Conservation (phyloP, 257 asterid genomes). For the Mitragyna speciosa region DNA sequence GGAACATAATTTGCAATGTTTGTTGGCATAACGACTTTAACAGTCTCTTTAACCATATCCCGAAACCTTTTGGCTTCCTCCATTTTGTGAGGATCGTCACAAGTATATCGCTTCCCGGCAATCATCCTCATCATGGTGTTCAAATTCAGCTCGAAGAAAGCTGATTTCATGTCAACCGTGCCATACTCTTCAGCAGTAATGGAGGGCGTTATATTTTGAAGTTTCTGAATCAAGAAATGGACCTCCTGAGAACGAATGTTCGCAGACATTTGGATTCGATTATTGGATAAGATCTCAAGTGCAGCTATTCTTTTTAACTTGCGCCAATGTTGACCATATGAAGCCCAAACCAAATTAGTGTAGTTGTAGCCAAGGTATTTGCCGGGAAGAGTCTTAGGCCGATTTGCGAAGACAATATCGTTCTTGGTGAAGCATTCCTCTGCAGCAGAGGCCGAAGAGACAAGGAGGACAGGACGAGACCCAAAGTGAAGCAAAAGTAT, state of each 20-base stretch:
- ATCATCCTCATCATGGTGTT: conserved; percentile 49
- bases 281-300: conserved; percentile 35
- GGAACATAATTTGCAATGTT: conserved; percentile 41
- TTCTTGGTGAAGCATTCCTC: conserved; percentile 67
- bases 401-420: conserved; percentile 64
- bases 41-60: conserved; percentile 27
- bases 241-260: conserved; percentile 24
- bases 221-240: conserved; percentile 12
- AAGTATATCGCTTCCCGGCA: conserved; percentile 39
- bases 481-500: conserved; percentile 58
- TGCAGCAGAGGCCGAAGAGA: conserved; percentile 55
- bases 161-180: conserved; percentile 31
- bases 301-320: conserved; percentile 35
- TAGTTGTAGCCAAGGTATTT: conserved; percentile 60
- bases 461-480: conserved; percentile 53
- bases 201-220: background rate
- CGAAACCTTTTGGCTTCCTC: conserved; percentile 35
- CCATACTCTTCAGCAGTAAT: background rate
- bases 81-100: conserved; percentile 21
- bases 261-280: conserved; percentile 22
- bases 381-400: conserved; percentile 66
- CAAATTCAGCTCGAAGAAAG: conserved; percentile 32
- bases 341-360: conserved; percentile 55
- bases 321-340: conserved; percentile 54
- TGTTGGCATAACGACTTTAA: conserved; percentile 24